Conservation (phyloP, 352 stramenopile species). For the Hyaloperonospora arabidopsidis region DNA sequence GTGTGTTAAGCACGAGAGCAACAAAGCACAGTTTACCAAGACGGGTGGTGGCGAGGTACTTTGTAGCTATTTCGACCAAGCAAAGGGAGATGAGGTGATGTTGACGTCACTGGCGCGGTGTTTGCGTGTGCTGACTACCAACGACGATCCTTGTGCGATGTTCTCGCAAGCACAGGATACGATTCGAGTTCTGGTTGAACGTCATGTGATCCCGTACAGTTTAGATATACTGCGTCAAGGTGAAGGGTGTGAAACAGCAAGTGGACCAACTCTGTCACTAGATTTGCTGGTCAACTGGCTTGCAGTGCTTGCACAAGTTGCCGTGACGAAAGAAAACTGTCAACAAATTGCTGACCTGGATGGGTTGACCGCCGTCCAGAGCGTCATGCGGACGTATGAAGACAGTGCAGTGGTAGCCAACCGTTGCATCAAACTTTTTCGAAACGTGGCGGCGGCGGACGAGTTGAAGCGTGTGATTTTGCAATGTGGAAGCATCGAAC, state of each 20-base stretch:
- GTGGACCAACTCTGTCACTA: constrained; percentile 15
- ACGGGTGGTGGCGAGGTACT: constrained; percentile 37
- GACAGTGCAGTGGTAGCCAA: constrained; percentile 42
- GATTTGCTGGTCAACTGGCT: constrained; percentile 59
- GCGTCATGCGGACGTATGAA: constrained; percentile 48
- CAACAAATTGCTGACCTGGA: constrained; percentile 54
- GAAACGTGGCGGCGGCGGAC: constrained; percentile 66
- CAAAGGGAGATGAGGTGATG: constrained; percentile 28
- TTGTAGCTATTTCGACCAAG: constrained; percentile 24
- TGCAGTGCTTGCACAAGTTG: constrained; percentile 65
- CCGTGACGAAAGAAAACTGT: constrained; percentile 70
- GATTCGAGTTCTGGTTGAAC: constrained; percentile 50
- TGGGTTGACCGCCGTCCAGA: constrained; percentile 47
- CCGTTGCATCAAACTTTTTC: constrained; percentile 58
- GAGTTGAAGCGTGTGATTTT: constrained; percentile 63
- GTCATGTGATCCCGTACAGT: constrained; percentile 46
- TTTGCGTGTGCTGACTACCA: constrained; percentile 58
- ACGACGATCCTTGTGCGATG: constrained; percentile 54
- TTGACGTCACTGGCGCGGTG: constrained; percentile 45
- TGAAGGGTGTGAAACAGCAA: constrained; percentile 3
- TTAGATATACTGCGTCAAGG: constrained; percentile 29
- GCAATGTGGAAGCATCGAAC: constrained; percentile 40
- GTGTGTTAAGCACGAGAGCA: constrained; percentile 58
- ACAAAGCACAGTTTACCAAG: constrained; percentile 60
- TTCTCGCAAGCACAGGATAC: constrained; percentile 69